A percentile compares a stretch with the other conserved stretches of the same genome.
These are phyloP conservation scores for Aureobasidium sp. DNA, from an alignment of 2,329 filamentous ascomycete genomes.

Conservation along the genomic window DNA sequence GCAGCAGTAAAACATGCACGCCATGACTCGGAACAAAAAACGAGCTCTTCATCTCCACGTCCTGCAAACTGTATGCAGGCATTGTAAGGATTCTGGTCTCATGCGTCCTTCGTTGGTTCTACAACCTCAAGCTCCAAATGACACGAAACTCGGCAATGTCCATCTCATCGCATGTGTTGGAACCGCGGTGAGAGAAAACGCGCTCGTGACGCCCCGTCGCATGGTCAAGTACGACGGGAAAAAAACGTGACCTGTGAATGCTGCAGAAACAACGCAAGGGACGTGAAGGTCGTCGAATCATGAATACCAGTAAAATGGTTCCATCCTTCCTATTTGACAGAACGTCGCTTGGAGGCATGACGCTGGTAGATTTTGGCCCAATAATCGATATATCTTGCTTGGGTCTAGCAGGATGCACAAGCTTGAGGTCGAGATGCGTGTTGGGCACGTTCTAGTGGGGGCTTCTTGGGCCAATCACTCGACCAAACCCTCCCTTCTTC, in stretches of 20 bases:
- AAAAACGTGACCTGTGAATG: constrained; percentile 8
- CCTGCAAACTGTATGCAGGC: constrained; percentile 4
- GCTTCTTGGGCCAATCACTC: constrained; percentile 9
- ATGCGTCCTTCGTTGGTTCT: not conserved
- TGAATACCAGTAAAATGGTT: not conserved
- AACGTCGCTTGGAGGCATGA: not conserved
- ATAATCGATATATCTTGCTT: constrained; percentile 11
- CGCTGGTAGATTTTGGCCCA: not conserved
- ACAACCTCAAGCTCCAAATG: constrained; percentile 1
- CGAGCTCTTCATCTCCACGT: not conserved
- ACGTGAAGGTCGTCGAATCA: not conserved
- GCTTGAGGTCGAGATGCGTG: constrained; percentile 8
- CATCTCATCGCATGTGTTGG: not conserved
- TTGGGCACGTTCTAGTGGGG: constrained; percentile 10
- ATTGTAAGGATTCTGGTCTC: not conserved
- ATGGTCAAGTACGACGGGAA: constrained; percentile 3
- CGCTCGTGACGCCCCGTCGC: constrained; percentile 9
- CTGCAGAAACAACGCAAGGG: constrained; percentile 10
- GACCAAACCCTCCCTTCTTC: not conserved
- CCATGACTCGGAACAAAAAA: not conserved
- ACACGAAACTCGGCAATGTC: not conserved
- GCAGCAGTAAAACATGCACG: not conserved
- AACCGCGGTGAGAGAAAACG: not conserved
- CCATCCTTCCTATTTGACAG: not conserved
- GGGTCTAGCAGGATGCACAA: constrained; percentile 6